A percentile compares a stretch with the other conserved stretches of the same genome.
phyloP scores from a whole-genome alignment of 257 asterid species.

The Gardenia jasminoides region DNA sequence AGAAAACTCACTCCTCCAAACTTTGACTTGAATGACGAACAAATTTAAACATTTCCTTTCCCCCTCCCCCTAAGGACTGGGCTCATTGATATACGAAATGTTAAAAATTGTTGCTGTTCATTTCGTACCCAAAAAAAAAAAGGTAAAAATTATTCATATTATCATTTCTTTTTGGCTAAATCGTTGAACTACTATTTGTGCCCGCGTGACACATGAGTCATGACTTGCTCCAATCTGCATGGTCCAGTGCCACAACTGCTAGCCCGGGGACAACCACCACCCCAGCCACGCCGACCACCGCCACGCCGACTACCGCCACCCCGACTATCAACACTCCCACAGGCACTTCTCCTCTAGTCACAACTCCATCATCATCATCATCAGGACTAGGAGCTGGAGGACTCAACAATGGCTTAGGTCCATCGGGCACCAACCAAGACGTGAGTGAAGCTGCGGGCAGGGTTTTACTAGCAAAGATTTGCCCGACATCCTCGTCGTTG shows the following conservation, averaged over 20 bases:
- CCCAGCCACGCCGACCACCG: constrained; percentile 18
- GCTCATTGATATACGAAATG: no score
- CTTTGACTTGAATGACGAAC: no score
- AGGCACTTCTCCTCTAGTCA: constrained; percentile 43
- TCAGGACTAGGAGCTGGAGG: constrained; percentile 57
- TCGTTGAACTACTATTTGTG: no score
- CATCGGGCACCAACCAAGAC: constrained; percentile 52
- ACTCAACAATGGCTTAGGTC: constrained; percentile 51
- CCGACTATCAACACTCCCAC: constrained; percentile 25
- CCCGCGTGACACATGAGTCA: no score
- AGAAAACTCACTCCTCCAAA: no score
- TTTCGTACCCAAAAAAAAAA: no score
- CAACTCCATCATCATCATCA: constrained; percentile 32
- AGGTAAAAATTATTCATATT: no score
- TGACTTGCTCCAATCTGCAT: neutral
- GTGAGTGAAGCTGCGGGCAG: constrained; percentile 31
- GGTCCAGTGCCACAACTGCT: constrained; percentile 20
- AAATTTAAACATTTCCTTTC: no score
- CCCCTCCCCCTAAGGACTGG: no score
- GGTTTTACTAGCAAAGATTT: constrained; percentile 11
- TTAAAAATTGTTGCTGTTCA: no score
- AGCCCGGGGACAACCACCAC: constrained; percentile 29
- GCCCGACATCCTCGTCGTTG: constrained; percentile 14
- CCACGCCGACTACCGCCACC: constrained; percentile 11
- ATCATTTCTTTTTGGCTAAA: no score